Base-by-base conservation (phyloP, 331 rosid genomes). In the Phaseolus coccineus region DNA sequence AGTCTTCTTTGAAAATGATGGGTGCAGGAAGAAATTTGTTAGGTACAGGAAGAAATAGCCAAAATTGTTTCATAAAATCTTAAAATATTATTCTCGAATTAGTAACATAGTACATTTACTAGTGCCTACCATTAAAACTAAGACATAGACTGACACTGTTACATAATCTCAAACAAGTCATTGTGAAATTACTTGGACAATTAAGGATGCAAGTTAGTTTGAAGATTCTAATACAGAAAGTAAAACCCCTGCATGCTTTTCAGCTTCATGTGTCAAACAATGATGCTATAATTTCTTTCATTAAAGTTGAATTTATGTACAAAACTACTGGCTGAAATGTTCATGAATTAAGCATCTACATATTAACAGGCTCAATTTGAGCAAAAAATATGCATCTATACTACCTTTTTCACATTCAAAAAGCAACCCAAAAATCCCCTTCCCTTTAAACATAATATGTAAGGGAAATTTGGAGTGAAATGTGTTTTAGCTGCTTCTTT, bases 301-400 rank as follows among this genome's bases (percentile, higher is more conserved):
- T 69, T 86, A 72, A 53, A 76, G 76, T 76, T 50, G 70, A 84
- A 69, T 61, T 80, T 76, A 75, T 90, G 77, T 88, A 85, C 92
- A 90, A 66, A 74, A 39, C 58, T 56, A 77, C 37, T 40, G 8
- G 46, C 22, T 48, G 47, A 66, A 30, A 25, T 62, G 30, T 73
- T 64, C 53, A 77, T 42, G 69, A 24, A 55, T 39, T 37, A 46
- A 39, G 55, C 57, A 82, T 77, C 86, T 70, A 85, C 69, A 74
- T 81, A 85, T 78, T 58, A 82, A 81, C 84, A 82, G 71, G 89
- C 90, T 80, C 90, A 80, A 63, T 80, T 37, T 84, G 91, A 87
- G 90, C 89, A 73, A 89, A 80, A 79, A 84, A 85, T 69, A 65
- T 16, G 40, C 48, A 78, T 46, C 69, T 82, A 70, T 70, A 44